A percentile compares a stretch with the other conserved stretches of the same genome.
Evolutionary conservation across 345 rosid species (phyloP).

Genomic region (Luvunga scandens): DNA sequence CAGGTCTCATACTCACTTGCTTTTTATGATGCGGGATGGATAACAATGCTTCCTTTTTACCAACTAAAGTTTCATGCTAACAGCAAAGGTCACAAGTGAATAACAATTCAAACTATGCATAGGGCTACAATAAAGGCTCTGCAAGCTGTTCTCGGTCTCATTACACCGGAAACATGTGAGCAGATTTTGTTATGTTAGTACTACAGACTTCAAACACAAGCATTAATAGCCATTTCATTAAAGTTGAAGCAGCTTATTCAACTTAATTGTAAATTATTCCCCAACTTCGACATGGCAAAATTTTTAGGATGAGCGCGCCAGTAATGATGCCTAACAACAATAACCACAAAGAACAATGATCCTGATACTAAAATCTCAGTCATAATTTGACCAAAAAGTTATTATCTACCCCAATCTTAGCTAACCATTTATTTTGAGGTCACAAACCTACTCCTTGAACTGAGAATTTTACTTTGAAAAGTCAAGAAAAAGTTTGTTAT

Average conservation of each 20-base stretch:
- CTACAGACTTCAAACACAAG: conserved; percentile 6
- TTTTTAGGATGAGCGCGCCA: neutral
- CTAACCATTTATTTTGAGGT: neutral
- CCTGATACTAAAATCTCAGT: neutral
- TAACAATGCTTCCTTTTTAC: neutral
- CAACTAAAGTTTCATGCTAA: conserved; percentile 9
- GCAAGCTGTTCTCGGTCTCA: conserved; percentile 31
- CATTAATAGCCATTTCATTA: neutral
- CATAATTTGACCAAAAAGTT: neutral
- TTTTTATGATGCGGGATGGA: conserved; percentile 1
- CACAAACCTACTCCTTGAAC: neutral
- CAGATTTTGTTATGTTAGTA: conserved; percentile 4
- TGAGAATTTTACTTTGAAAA: neutral
- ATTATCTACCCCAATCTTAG: neutral
- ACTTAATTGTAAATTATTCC: neutral
- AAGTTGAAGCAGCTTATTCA: neutral
- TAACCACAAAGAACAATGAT: neutral
- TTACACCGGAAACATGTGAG: conserved; percentile 16
- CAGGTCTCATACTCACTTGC: conserved; percentile 3
- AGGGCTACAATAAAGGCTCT: conserved; percentile 20
- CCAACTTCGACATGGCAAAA: neutral
- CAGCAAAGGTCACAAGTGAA: neutral
- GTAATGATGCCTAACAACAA: neutral
- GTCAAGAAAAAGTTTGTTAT: neutral
- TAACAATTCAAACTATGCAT: neutral